Base-by-base conservation (phyloP, 768 basidiomycete genomes). In the Tricholoma sp. region DNA sequence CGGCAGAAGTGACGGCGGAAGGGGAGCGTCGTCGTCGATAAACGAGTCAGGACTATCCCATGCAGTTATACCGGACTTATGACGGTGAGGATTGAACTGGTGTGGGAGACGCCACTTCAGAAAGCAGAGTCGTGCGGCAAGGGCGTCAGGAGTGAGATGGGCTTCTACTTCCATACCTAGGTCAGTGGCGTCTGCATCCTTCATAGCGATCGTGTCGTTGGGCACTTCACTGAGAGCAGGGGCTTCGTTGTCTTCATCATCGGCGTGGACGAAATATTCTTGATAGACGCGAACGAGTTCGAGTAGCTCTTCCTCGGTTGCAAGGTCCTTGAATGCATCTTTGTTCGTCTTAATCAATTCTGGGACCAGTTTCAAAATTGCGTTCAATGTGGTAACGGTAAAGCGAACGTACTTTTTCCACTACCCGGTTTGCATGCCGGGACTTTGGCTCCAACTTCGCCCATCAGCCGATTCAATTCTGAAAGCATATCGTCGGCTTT, bases 81-180 rank as follows among this genome's bases (percentile, higher is more conserved):
- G 54, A 28, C 58, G 54, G 12, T 33, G 8, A 3, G 10, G 15
- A 42, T 60, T 60, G 53, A 66, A 66, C 15, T 57, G 20, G 12
- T 57, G 54, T 8, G 63, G 61, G 7, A 59, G 49, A 6, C 52
- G 36, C 4, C 53, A 8, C 4, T 18, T 12, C 18, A 34, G 3
- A 31, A 53, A 62, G 6, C 58, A 53, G 9, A 66, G 59, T 15
- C 49, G 53, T 9, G 33, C 3, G n/a, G 39, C 20, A 0, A 64
- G 54, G 4, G n/a, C 15, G 1, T 61, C 48, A 1, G 52, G 51
- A 11, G 55, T 7, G 44, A 64, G 51, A 0, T 12, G 50, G 0
- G 52, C 45, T 47, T 72, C 69, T 2, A 64, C 1, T 7, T 68
- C 65, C 2, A 66, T 56, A 1, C 70, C 69, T 32, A 56, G 56